A percentile compares a stretch with the other conserved stretches of the same genome.
phyloP scores from a whole-genome alignment of 352 stramenopile genomes.

The Phytopythium aichiense region DNA sequence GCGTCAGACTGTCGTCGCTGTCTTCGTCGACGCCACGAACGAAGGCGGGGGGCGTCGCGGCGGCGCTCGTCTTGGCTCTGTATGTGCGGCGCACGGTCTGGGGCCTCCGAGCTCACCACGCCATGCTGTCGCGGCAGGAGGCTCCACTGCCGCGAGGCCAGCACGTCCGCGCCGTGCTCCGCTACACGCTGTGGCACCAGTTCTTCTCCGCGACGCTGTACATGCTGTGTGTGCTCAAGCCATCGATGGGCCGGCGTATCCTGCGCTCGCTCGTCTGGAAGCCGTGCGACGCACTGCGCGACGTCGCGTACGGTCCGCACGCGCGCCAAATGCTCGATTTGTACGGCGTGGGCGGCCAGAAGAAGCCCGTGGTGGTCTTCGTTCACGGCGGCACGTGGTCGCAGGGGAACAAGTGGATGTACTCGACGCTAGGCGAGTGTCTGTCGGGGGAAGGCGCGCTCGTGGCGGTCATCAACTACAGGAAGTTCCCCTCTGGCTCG shows the following conservation, averaged over 20 bases:
- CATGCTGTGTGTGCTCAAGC: conserved; percentile 51
- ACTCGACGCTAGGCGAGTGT: conserved; percentile 55
- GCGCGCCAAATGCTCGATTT: conserved; percentile 55
- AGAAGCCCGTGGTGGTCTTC: conserved; percentile 86
- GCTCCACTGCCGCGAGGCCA: conserved; percentile 11
- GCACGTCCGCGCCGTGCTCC: conserved; percentile 17
- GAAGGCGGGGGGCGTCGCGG: conserved; percentile 6
- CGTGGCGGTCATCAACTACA: conserved; percentile 87
- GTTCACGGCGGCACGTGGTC: conserved; percentile 84
- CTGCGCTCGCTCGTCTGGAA: conserved; percentile 36
- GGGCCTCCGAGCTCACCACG: conserved; percentile 20
- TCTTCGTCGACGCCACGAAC: neutral
- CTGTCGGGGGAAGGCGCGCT: conserved; percentile 57
- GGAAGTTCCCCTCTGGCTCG: conserved; percentile 84
- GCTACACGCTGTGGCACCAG: conserved; percentile 52
- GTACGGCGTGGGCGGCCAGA: conserved; percentile 30
- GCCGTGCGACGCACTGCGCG: conserved; percentile 16
- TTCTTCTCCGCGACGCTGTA: conserved; percentile 49
- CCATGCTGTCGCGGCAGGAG: conserved; percentile 14
- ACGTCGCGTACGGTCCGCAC: conserved; percentile 44
- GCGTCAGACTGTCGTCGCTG: neutral
- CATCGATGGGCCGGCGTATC: conserved; percentile 37
- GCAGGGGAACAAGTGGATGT: conserved; percentile 76
- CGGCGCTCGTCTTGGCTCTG: conserved; percentile 7
- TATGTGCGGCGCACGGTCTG: conserved; percentile 17